Conservation (phyloP, 441 rosid species). For the Macaranga tanarius region DNA sequence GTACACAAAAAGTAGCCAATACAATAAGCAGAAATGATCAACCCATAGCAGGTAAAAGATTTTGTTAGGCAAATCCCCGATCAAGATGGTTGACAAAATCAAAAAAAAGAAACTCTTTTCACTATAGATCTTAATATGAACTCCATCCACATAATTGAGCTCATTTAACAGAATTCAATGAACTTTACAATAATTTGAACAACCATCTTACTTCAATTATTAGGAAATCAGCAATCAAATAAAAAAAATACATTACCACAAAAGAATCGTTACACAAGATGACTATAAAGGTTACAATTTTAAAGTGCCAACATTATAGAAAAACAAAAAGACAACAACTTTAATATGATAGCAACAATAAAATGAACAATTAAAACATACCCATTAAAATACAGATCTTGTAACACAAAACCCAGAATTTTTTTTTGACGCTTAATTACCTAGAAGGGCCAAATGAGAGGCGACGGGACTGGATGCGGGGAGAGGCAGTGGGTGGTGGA, state of each 20-base stretch:
- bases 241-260: background rate
- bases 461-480: slow-evolving; percentile 56
- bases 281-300: background rate
- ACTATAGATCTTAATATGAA: too few species aligned
- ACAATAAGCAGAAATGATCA: background rate
- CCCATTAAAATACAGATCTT: background rate
- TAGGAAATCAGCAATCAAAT: background rate
- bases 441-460: slow-evolving; percentile 53
- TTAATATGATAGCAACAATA: too few species aligned
- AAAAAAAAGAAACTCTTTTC: background rate
- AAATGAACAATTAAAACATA: background rate
- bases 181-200: background rate
- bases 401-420: background rate
- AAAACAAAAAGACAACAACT: too few species aligned
- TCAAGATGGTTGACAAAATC: too few species aligned
- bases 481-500: slow-evolving; percentile 40
- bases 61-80: too few species aligned
- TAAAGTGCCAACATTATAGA: background rate
- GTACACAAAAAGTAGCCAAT: background rate
- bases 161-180: background rate
- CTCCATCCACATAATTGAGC: background rate
- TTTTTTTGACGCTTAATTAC: slow-evolving; percentile 22
- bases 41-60: background rate
- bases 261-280: background rate
- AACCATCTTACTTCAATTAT: background rate